These are phyloP conservation scores for Acorus gramineus DNA, from an alignment of 106 monocot species.

Conservation along the genomic window DNA sequence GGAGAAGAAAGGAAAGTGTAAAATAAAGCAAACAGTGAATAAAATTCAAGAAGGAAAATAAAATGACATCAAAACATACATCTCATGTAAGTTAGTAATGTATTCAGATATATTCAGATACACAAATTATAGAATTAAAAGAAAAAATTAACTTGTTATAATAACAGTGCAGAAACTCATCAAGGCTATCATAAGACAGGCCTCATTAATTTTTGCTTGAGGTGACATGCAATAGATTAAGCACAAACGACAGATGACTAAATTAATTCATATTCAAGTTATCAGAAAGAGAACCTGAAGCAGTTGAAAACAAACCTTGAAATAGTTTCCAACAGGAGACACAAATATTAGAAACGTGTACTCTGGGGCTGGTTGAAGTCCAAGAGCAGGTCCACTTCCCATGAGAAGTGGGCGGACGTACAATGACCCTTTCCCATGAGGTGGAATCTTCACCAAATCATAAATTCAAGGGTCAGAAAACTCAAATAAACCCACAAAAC, in stretches of 20 bases:
- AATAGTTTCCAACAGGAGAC: constrained; percentile 97
- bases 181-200: too few species aligned
- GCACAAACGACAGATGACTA: not conserved
- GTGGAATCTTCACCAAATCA: constrained; percentile 60
- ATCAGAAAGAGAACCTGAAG: constrained; percentile 1
- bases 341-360: constrained; percentile 86
- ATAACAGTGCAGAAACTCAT: too few species aligned
- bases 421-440: constrained; percentile 79
- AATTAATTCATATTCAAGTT: not conserved
- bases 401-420: constrained; percentile 86
- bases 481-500: not conserved
- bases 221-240: not conserved
- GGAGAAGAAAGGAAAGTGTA: too few species aligned
- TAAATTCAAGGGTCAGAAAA: not conserved
- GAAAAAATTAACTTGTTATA: too few species aligned
- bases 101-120: too few species aligned
- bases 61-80: too few species aligned
- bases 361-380: constrained; percentile 86
- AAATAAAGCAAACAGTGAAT: too few species aligned
- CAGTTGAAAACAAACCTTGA: constrained; percentile 42
- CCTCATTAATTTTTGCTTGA: too few species aligned
- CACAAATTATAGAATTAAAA: too few species aligned
- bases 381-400: constrained; percentile 81
- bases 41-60: too few species aligned
- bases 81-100: too few species aligned